Evolutionary conservation across 2,329 filamentous ascomycete genomes (phyloP), one percentile per base, ranked within the genome.

Genomic region (Xylariaceae sp.): DNA sequence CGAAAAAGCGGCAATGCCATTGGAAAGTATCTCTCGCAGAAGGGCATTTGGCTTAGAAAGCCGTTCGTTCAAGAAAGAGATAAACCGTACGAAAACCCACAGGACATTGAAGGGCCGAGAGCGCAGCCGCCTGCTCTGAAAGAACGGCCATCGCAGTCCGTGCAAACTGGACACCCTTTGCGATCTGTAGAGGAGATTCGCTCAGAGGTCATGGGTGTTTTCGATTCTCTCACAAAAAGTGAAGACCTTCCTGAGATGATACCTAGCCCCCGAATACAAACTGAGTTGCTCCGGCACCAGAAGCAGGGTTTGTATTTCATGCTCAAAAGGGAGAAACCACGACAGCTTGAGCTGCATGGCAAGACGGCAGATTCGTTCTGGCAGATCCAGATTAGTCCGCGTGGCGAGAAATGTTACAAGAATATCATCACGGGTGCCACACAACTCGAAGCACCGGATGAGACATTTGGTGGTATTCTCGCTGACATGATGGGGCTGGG

Each of bases 401-500:
- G 73, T 44, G 71, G 87, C 1, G 73, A 80, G 52, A 81, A 73
- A 45, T 69, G 78, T 14, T 96, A 87, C 66, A 82, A 85, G 60
- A 94, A 99, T 59, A 82, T 96, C 49, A 91, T 99, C 59, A 96
- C 89, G 11, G 87, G 86, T 1, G 77, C 86, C 40, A 76, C 80
- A 30, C 75, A 82, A 55, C 70, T 71, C 17, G 68, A 77, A 40
- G 76, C 79, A 47, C 88, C 88, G 1, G 74, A 80, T 1, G 81
- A 90, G 58, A 82, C 84, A 1, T 74, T 83, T 10, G 88, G 88
- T 27, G 88, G 89, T 3, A 83, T 92, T 33, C 71, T 92, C 17
- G 88, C 87, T 12, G 88, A 92, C 64, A 89, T 91, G 83, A 94
- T 94, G 89, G 89, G 89, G 22, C 73, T 92, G n/a, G 88, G 88